Conservation (phyloP, 2,329 filamentous ascomycete species). For the Alternaria brassicae region DNA sequence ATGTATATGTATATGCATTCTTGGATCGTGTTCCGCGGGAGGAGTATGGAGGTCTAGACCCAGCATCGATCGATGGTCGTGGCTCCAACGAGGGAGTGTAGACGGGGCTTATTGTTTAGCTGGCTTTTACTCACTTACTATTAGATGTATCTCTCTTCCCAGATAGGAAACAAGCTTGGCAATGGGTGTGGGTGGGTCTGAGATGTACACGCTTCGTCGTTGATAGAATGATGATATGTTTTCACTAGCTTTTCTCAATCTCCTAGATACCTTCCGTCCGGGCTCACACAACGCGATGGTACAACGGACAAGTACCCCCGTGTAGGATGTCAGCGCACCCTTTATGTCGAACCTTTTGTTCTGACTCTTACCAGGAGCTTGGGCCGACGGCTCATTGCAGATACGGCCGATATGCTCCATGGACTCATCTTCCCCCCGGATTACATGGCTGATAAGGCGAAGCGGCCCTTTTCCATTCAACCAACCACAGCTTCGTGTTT, state of each 20-base stretch:
- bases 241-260: no score
- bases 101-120: neutral
- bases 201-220: neutral
- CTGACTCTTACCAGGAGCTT: conserved; percentile 1
- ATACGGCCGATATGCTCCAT: conserved; percentile 2
- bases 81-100: neutral
- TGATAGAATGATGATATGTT: no score
- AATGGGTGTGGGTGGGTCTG: no score
- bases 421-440: neutral
- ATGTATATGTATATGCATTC: neutral
- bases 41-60: neutral
- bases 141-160: neutral
- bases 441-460: conserved; percentile 2
- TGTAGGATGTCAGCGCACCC: no score
- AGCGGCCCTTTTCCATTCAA: neutral
- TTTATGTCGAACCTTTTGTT: neutral
- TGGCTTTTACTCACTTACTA: neutral
- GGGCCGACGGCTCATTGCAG: neutral
- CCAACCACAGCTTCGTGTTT: neutral
- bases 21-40: neutral
- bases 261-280: neutral
- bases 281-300: neutral
- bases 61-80: neutral
- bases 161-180: neutral
- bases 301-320: no score